A percentile compares a stretch with the other conserved stretches of the same genome.
phyloP scores from a whole-genome alignment of 129 eudicot genomes.

The Silybum marianum region DNA sequence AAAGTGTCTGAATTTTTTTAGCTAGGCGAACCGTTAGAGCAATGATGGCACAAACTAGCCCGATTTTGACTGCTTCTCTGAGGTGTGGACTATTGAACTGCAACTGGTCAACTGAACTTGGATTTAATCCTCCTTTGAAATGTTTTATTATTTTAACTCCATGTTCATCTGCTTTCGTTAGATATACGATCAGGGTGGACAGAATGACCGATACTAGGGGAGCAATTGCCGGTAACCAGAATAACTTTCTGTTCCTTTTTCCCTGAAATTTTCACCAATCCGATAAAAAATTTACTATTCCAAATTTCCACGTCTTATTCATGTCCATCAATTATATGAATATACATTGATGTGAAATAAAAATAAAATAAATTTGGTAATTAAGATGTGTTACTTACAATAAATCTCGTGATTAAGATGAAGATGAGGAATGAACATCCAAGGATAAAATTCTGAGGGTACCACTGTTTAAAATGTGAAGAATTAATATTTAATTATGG shows the following conservation, averaged over 20 bases:
- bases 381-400: constrained; percentile 39
- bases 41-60: constrained; percentile 51
- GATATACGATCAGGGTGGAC: constrained; percentile 69
- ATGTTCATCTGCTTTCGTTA: constrained; percentile 69
- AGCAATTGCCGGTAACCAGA: constrained; percentile 95
- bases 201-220: constrained; percentile 73
- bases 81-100: constrained; percentile 55
- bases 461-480: constrained; percentile 44
- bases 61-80: constrained; percentile 47
- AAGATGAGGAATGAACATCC: constrained; percentile 62
- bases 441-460: constrained; percentile 53
- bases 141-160: constrained; percentile 75
- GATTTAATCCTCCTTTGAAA: constrained; percentile 56
- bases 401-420: constrained; percentile 44
- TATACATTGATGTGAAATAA: background rate
- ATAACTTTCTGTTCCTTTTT: constrained; percentile 60
- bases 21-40: constrained; percentile 47
- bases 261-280: constrained; percentile 68
- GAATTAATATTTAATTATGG: background rate
- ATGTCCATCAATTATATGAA: background rate
- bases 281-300: too few species aligned
- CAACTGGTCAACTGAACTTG: constrained; percentile 49
- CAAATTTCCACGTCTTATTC: too few species aligned
- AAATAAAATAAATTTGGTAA: background rate
- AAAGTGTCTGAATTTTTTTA: background rate